These are phyloP conservation scores for Mimosa bimucronata DNA, from an alignment of 306 rosid genomes.

Conservation along the genomic window DNA sequence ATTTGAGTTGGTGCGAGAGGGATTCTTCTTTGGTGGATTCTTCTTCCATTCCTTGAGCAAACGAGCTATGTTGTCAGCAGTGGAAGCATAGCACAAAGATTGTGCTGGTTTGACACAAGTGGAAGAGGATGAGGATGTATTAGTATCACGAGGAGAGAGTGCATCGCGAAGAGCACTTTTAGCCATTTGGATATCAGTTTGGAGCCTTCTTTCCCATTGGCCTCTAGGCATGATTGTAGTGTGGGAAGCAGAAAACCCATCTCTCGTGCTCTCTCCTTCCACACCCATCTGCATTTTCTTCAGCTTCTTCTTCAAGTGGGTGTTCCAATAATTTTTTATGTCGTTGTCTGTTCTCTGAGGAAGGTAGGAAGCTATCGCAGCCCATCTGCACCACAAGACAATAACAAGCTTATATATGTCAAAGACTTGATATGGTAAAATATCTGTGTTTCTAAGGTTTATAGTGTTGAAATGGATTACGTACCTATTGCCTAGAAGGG, in stretches of 20 bases:
- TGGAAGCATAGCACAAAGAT: conserved; percentile 63
- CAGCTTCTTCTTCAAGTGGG: conserved; percentile 84
- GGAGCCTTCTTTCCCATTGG: conserved; percentile 97
- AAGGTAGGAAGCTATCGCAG: conserved; percentile 96
- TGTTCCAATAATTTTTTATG: conserved; percentile 95
- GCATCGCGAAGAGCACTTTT: conserved; percentile 83
- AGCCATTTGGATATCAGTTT: conserved; percentile 80
- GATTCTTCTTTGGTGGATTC: conserved; percentile 49
- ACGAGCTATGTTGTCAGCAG: conserved; percentile 74
- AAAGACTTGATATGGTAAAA: not conserved
- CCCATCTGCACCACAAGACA: conserved; percentile 73
- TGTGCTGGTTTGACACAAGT: conserved; percentile 33
- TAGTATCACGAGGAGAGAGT: conserved; percentile 55
- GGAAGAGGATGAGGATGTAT: conserved; percentile 6
- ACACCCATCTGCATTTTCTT: conserved; percentile 50
- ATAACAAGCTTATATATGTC: conserved; percentile 27
- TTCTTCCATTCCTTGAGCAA: conserved; percentile 80
- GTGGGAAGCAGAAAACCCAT: conserved; percentile 48
- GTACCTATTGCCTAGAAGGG: conserved; percentile 88
- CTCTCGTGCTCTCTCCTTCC: conserved; percentile 35
- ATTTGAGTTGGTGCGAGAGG: conserved; percentile 26
- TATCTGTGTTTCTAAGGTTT: not conserved
- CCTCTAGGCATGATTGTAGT: conserved; percentile 60
- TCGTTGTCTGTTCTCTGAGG: conserved; percentile 97
- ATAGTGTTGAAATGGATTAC: conserved; percentile 13